Conservation (phyloP, 2,329 filamentous ascomycete genomes). For the Lachnum nothofagi region DNA sequence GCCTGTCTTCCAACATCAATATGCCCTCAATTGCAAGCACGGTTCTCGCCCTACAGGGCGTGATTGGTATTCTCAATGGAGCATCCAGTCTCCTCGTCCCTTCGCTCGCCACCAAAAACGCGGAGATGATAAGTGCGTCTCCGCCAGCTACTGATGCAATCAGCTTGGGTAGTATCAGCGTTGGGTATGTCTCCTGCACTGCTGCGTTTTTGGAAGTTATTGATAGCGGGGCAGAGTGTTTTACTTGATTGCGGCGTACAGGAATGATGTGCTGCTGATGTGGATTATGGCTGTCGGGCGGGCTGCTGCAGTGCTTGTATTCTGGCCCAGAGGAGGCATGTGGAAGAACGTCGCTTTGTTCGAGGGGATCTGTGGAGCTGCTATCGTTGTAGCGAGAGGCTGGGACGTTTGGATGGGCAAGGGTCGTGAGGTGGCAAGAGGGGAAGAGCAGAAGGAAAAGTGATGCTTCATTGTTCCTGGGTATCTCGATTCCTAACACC, state of each 20-base stretch:
- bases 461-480: conserved; percentile 6
- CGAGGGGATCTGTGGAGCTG: neutral
- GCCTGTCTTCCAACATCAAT: neutral
- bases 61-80: neutral
- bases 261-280: neutral
- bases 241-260: neutral
- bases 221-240: neutral
- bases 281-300: neutral
- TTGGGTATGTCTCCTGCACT: neutral
- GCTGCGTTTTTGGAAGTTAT: too few species aligned
- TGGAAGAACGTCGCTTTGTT: neutral
- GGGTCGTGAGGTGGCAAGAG: neutral
- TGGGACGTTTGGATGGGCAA: neutral
- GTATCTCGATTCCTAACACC: conserved; percentile 23
- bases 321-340: neutral
- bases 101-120: neutral
- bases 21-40: neutral
- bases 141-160: neutral
- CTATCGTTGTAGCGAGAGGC: neutral
- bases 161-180: neutral
- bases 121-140: neutral
- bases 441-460: too few species aligned
- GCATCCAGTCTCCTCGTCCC: neutral
- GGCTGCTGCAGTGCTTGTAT: neutral
- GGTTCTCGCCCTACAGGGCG: neutral